Percentiles rank a stretch among this genome's conserved stretches.
Evolutionary conservation across 441 rosid genomes (phyloP).

Genomic region (Adansonia rubrostipa): DNA sequence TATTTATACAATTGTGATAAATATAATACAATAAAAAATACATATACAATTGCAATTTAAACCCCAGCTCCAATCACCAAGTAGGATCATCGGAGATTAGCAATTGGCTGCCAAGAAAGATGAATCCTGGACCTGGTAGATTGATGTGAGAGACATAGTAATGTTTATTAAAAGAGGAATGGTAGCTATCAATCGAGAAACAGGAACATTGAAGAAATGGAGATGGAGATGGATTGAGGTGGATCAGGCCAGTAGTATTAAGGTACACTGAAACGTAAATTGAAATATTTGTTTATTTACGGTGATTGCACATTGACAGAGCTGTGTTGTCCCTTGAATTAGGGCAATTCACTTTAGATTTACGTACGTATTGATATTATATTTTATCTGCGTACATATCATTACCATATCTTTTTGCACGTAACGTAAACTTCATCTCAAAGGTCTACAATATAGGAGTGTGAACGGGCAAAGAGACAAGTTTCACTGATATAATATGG

Average conservation of each 20-base stretch:
- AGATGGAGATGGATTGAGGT: neutral
- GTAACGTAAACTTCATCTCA: slow-evolving; percentile 8
- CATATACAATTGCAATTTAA: too few species aligned
- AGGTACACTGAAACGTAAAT: too few species aligned
- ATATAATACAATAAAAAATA: too few species aligned
- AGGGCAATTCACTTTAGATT: neutral
- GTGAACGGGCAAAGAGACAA: slow-evolving; percentile 20
- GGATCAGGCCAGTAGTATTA: neutral
- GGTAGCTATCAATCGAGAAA: neutral
- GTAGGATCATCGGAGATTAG: too few species aligned
- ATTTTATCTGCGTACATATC: neutral
- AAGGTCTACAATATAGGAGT: neutral
- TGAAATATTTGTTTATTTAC: slow-evolving; percentile 23
- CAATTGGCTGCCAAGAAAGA: too few species aligned
- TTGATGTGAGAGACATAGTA: too few species aligned
- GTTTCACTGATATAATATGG: slow-evolving; percentile 9
- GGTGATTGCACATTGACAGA: slow-evolving; percentile 22
- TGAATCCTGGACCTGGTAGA: too few species aligned
- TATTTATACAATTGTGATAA: too few species aligned
- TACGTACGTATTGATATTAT: neutral
- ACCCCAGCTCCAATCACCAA: too few species aligned
- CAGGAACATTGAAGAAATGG: neutral
- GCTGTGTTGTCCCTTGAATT: slow-evolving; percentile 13
- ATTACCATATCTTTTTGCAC: neutral
- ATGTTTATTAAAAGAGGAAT: neutral